phyloP scores from a whole-genome alignment of 1,139 yeast species.

The Pichia sp. region DNA sequence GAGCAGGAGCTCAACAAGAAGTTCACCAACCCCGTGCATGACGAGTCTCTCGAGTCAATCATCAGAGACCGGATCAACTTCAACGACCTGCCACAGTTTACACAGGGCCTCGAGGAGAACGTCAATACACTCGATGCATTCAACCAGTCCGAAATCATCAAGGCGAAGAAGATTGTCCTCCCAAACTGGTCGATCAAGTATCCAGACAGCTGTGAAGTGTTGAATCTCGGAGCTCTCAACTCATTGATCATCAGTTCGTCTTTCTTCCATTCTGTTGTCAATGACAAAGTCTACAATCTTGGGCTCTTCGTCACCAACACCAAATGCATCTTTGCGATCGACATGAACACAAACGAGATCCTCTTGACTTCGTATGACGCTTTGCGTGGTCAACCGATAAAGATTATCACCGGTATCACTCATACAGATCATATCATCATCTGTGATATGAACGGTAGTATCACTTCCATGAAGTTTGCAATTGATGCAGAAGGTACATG shows the following conservation, averaged over 20 bases:
- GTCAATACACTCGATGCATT: constrained; percentile 19
- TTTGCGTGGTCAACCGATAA: constrained; percentile 23
- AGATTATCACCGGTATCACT: constrained; percentile 23
- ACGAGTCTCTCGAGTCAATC: constrained; percentile 52
- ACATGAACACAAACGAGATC: constrained; percentile 21
- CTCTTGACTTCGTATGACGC: constrained; percentile 17
- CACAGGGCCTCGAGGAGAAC: constrained; percentile 15
- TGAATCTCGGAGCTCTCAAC: constrained; percentile 20
- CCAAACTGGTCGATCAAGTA: constrained; percentile 27
- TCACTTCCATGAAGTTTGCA: constrained; percentile 24
- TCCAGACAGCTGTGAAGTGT: constrained; percentile 17
- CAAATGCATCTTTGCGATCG: constrained; percentile 25
- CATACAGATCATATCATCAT: constrained; percentile 27
- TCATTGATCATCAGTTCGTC: constrained; percentile 28
- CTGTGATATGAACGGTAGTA: constrained; percentile 38
- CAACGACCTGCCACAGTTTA: constrained; percentile 15
- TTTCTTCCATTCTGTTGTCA: constrained; percentile 16
- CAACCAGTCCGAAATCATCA: constrained; percentile 23
- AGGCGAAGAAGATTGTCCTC: constrained; percentile 15
- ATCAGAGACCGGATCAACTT: constrained; percentile 49
- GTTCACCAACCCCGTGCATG: constrained; percentile 20
- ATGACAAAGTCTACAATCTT: constrained; percentile 8
- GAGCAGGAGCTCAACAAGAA: constrained; percentile 35
- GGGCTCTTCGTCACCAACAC: constrained; percentile 30
- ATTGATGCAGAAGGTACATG: constrained; percentile 3